These are phyloP conservation scores for Solanum rostratum DNA, from an alignment of 257 asterid species.

Conservation along the genomic window DNA sequence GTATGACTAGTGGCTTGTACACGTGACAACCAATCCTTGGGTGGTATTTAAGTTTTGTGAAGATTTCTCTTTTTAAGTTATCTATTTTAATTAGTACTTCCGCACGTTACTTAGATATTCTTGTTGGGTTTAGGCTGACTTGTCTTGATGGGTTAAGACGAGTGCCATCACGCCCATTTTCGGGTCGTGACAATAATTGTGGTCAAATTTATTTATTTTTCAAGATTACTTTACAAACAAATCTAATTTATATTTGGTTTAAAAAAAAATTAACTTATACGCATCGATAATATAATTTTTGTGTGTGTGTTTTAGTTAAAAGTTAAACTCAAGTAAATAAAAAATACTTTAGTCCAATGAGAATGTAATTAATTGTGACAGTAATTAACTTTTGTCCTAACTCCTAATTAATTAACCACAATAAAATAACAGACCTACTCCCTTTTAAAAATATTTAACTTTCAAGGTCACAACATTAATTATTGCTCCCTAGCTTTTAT, in stretches of 20 bases:
- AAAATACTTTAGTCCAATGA: not conserved
- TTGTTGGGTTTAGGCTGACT: too few species aligned
- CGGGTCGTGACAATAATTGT: too few species aligned
- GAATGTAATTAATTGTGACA: not conserved
- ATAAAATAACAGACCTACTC: not conserved
- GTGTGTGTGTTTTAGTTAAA: too few species aligned
- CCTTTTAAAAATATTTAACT: not conserved
- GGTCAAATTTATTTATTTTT: not conserved
- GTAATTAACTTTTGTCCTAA: not conserved
- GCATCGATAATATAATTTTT: not conserved
- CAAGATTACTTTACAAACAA: not conserved
- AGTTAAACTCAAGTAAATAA: not conserved
- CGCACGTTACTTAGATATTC: too few species aligned
- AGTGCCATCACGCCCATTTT: too few species aligned
- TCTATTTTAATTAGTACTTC: too few species aligned
- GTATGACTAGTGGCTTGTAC: too few species aligned
- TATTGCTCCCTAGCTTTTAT: not conserved
- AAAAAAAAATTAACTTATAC: not conserved
- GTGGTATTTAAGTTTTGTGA: too few species aligned
- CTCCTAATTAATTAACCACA: not conserved
- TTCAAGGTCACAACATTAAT: not conserved
- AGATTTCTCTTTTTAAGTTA: too few species aligned
- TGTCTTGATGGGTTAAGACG: too few species aligned
- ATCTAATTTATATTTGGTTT: not conserved
- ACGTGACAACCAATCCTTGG: too few species aligned